Evolutionary conservation across 352 stramenopile species (phyloP), one percentile per base, ranked within the genome.

Genomic region (Phytophthora cactorum): DNA sequence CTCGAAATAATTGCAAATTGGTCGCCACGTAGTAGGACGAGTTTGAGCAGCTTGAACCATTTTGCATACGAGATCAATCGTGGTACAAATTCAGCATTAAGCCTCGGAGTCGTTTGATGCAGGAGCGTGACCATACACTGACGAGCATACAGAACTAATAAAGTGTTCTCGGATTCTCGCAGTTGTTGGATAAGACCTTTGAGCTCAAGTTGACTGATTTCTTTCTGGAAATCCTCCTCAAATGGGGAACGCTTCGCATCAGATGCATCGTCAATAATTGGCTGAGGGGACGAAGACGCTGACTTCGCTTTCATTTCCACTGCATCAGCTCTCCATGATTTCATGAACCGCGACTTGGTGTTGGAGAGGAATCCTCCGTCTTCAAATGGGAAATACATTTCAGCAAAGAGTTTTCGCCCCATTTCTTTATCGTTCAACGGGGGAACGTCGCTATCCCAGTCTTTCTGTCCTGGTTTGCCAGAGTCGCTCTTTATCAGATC

Each of bases 321-420:
- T 2, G 66, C 17, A 2, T 61, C 62, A 2, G 57, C 9, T 52
- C 60, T 63, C 79, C 79, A 87, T 4, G 61, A 58, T 0, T 29
- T 43, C 50, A 86, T 59, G 27, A 84, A 86, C 5, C 53, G 69
- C 0, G 67, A 57, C 12, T 70, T 74, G 0, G 59, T 80, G 49
- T 90, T 94, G 0, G 83, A 91, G 0, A 80, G 54, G 39, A 81
- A 93, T 0, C 88, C 88, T 27, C 88, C 84, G 25, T 94, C 85
- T 72, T 95, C 84, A 52, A 95, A 90, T 6, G 88, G 88, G 28
- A 94, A 95, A 36, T 95, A 94, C 80, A 90, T 93, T 54, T 95
- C 88, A 1, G 81, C 88, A 78, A 95, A 95, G 3, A 93, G 72
- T 62, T 93, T 94, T 15, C 88, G 77, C 1, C 76, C 86, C 78